Evolutionary conservation across 2,329 filamentous ascomycete species (phyloP), one percentile per base, ranked within the genome.

Genomic region (Cladophialophora bantiana): DNA sequence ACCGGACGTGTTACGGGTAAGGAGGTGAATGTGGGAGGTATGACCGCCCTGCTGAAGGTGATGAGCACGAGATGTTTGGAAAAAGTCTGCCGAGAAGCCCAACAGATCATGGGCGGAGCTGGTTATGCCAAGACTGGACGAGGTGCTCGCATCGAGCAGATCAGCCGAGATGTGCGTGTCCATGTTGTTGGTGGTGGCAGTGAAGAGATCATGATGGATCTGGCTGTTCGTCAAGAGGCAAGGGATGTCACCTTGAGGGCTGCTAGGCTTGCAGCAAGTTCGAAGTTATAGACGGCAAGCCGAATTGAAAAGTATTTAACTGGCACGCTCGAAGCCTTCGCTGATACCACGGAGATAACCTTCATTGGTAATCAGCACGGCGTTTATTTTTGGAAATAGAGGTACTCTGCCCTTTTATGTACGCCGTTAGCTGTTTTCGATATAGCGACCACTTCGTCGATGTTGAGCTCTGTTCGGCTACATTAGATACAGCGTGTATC

Each of bases 1-100:
- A 82, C 88, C 64, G 76, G 92, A 76, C 76, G 76, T 2, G 61
- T 68, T 6, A 69, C 66, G 2, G 80, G 82, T 48, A 77, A 77
- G 15, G 80, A 83, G 70, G 74, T 76, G 3, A 77, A 90, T 73
- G 80, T 93, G 0, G 91, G 90, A 0, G 91, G 91, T 0, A 77
- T 92, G 73, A 92, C 89, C 2, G 90, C 89, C 1, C 79, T 92
- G 76, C 85, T 86, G 13, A 93, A 94, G 78, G 90, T 90, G 3
- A 81, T 84, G 74, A 82, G 80, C 31, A 85, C 83, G 0, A 77
- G 82, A 59, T 83, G 83, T 54, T 74, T 86, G 50, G 84, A 86
- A 73, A 82, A 83, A 72, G 83, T 82, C 53, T 82, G 82, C 56
- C 79, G 84, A 13, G 84, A 86, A 69, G 84, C 84, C 2, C 84